These are phyloP conservation scores for Cladorrhinum sp. DNA, from an alignment of 2,329 filamentous ascomycete species.

Conservation along the genomic window DNA sequence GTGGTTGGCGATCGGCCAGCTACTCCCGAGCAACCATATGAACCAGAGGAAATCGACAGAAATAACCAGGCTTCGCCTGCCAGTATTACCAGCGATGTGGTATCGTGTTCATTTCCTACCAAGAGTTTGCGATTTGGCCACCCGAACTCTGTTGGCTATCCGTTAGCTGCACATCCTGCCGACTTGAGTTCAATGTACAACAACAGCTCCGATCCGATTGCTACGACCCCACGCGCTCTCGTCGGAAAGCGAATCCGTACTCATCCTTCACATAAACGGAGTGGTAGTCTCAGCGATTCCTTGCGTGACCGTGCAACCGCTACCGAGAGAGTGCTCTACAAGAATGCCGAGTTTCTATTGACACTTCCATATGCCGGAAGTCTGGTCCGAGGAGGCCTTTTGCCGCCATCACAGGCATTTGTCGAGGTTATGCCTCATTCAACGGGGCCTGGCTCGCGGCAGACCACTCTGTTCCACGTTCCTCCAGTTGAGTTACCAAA, in stretches of 20 bases:
- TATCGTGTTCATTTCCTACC: conserved; percentile 62
- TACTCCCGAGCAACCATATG: conserved; percentile 43
- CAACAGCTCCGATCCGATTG: conserved; percentile 46
- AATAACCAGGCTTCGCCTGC: conserved; percentile 48
- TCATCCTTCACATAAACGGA: conserved; percentile 67
- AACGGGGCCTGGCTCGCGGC: conserved; percentile 43
- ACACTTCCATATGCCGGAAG: conserved; percentile 72
- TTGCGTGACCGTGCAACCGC: conserved; percentile 62
- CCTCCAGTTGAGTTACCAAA: conserved; percentile 36
- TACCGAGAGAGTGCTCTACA: conserved; percentile 49
- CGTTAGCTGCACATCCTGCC: conserved; percentile 55
- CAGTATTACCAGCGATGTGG: conserved; percentile 59
- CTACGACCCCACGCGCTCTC: conserved; percentile 56
- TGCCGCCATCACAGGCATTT: conserved; percentile 78
- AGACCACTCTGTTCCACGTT: conserved; percentile 53
- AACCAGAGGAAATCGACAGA: conserved; percentile 31
- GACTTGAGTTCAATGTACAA: conserved; percentile 49
- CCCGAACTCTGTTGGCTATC: conserved; percentile 37
- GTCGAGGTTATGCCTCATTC: conserved; percentile 63
- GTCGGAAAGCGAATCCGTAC: conserved; percentile 59
- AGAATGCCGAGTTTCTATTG: conserved; percentile 57
- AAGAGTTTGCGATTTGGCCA: conserved; percentile 45
- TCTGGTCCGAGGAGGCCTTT: conserved; percentile 79
- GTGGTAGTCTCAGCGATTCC: conserved; percentile 84
- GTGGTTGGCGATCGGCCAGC: conserved; percentile 44